Evolutionary conservation across 345 rosid genomes (phyloP), one percentile per base, ranked within the genome.

Genomic region (Bruguiera parviflora): DNA sequence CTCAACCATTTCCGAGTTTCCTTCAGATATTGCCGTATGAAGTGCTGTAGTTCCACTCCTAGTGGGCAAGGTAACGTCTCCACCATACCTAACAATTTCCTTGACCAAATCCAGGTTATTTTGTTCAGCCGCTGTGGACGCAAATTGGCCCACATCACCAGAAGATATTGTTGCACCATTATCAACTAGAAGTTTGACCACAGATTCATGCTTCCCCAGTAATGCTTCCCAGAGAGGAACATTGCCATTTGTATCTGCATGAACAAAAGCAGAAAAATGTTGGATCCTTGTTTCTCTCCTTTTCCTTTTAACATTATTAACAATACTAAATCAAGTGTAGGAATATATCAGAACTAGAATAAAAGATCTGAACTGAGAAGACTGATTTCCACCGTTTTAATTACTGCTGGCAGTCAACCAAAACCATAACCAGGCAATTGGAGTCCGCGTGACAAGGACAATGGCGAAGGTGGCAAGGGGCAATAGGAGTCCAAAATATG

Each of bases 191-290:
- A 86, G 81, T 65, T 85, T 84, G 13, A 80, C 66, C 59, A 85
- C 80, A 2, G 66, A 63, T 35, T 84, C 65, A 62, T 91, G 94
- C 64, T 79, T 71, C 61, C 91, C 94, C 63, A 70, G 37, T 57
- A 93, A 75, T 66, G 98, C 97, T 75, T 91, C 97, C 98, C 96
- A 93, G 46, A 93, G 71, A 0, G 98, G 90, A 28, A 93, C 86
- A 56, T 67, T 89, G 52, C 97, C 96, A 81, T 91, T 94, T 1
- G 84, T 75, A 81, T 93, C 98, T 93, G 89, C 73, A 70, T 9
- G 46, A 71, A 24, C 11, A 64, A 52, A 53, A 66, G 31, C 16
- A 28, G 8, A 32, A 3, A 21, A 63, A 15, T 37, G 28, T 49
- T 43, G 28, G 35, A 55, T 22, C 29, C 18, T 8, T 8, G 4